Base-by-base conservation (phyloP, 2,329 filamentous ascomycete genomes). In the Pseudogymnoascus sp. region DNA sequence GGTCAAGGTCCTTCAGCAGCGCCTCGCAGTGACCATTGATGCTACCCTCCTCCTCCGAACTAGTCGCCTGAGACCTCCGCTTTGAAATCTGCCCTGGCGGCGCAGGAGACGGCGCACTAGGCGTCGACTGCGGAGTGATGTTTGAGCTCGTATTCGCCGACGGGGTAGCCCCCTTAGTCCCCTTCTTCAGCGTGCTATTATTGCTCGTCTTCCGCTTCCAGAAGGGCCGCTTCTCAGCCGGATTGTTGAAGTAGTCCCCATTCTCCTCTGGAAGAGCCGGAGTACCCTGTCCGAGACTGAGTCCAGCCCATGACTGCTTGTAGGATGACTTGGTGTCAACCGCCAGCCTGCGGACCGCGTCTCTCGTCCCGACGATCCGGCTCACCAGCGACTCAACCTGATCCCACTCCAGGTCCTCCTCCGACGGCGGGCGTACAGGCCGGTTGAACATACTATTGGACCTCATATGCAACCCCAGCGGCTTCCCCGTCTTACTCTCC, bases 141-240 rank as follows among this genome's bases (percentile, higher is more conserved):
- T 64, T 67, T 37, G 68, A 63, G 35, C 66, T 64, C 31, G 65
- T 27, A 27, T 35, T 60, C 15, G 58, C 15, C 58, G 58, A 60
- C 4, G 2, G 15, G 7, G 58, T 8, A 25, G 33, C 25, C 58
- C 4, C 33, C n/a, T 37, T 60, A 37, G 5, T 33, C 2, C 13
- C 27, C 52, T 31, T 31, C 36, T 69, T 66, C 25, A 69, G 67
- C 33, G 69, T 69, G 12, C 63, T 58, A 12, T 18, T 21, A 35
- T 18, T 58, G 68, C 86, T 92, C 0, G 87, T 79, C 75, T 96
- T 97, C 58, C 93, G 86, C 74, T 92, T 96, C 94, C 94, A 99
- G 71, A 99, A 97, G 0, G 90, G 80, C 63, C 85, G 83, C 72
- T 81, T 90, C 61, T 91, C 86, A 12, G 27, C 8, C 3, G 75